These are phyloP conservation scores for Neurospora discreta DNA, from an alignment of 495 filamentous ascomycete genomes.

Conservation along the genomic window DNA sequence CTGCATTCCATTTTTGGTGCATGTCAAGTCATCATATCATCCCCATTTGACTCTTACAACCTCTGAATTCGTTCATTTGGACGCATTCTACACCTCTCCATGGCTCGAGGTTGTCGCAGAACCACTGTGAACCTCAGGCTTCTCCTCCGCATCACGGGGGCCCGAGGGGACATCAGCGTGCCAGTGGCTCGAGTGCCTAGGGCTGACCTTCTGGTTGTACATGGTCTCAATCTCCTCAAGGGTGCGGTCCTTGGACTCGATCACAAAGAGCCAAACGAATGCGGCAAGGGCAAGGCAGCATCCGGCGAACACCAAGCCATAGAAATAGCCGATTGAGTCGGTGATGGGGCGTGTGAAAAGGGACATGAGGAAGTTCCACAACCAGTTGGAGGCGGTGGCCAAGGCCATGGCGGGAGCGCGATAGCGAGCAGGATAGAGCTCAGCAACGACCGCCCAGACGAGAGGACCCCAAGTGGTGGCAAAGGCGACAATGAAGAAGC, in stretches of 20 bases:
- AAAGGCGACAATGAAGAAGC: slow-evolving; percentile 53
- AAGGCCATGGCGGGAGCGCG: slow-evolving; percentile 65
- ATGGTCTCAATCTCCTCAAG: slow-evolving; percentile 66
- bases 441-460: slow-evolving; percentile 68
- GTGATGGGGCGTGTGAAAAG: slow-evolving; percentile 49
- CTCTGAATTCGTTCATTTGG: background rate
- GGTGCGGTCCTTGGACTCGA: slow-evolving; percentile 44
- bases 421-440: slow-evolving; percentile 72
- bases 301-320: slow-evolving; percentile 74
- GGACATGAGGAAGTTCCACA: slow-evolving; percentile 60
- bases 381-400: slow-evolving; percentile 76
- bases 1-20: background rate
- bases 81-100: background rate
- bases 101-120: background rate
- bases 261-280: slow-evolving; percentile 70
- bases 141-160: background rate
- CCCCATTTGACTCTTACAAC: background rate
- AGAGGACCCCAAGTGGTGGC: slow-evolving; percentile 77
- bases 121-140: background rate
- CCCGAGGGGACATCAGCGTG: background rate
- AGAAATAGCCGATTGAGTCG: slow-evolving; percentile 61
- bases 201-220: slow-evolving; percentile 63
- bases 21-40: background rate
- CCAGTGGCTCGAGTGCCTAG: slow-evolving; percentile 52
- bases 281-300: slow-evolving; percentile 56